These are phyloP conservation scores for Apiotrichum mycotoxinovorans DNA, from an alignment of 1,284 basidiomycete species.

Conservation along the genomic window DNA sequence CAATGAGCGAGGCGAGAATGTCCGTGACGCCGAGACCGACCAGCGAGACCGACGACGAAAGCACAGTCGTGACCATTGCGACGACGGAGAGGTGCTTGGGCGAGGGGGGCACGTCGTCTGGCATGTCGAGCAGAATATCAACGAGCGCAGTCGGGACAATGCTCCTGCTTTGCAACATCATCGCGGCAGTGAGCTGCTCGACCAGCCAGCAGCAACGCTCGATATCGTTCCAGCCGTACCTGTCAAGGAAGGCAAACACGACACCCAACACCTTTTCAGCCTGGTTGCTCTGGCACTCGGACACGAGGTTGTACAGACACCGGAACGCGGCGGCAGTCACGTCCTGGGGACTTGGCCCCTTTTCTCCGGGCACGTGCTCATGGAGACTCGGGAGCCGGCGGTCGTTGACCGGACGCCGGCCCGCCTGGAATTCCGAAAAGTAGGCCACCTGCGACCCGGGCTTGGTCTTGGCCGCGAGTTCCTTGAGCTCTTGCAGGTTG, in stretches of 20 bases:
- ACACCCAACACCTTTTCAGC: slow-evolving; percentile 65
- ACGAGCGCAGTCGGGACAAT: slow-evolving; percentile 80
- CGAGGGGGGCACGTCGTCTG: slow-evolving; percentile 58
- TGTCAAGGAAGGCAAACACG: slow-evolving; percentile 64
- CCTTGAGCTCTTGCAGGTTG: slow-evolving; percentile 62
- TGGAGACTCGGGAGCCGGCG: slow-evolving; percentile 82
- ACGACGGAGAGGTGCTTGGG: slow-evolving; percentile 67
- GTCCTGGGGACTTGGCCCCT: slow-evolving; percentile 70
- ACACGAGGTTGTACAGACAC: slow-evolving; percentile 68
- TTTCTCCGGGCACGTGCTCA: slow-evolving; percentile 79
- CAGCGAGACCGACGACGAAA: slow-evolving; percentile 75
- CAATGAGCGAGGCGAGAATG: slow-evolving; percentile 71
- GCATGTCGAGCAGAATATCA: slow-evolving; percentile 69
- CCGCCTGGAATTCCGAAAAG: slow-evolving; percentile 64
- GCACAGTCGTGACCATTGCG: slow-evolving; percentile 73
- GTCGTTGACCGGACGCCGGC: slow-evolving; percentile 58
- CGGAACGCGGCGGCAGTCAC: slow-evolving; percentile 71
- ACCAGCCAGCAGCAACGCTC: slow-evolving; percentile 80
- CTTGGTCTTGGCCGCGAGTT: slow-evolving; percentile 61
- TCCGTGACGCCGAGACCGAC: slow-evolving; percentile 90
- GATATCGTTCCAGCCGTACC: slow-evolving; percentile 66
- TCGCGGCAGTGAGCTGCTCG: slow-evolving; percentile 71
- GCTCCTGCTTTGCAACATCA: slow-evolving; percentile 87
- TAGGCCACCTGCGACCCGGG: slow-evolving; percentile 55
- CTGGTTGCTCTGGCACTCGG: slow-evolving; percentile 73